A percentile compares a stretch with the other conserved stretches of the same genome.
These are phyloP conservation scores for Mycena vitilis DNA, from an alignment of 768 basidiomycete species.

Conservation along the genomic window DNA sequence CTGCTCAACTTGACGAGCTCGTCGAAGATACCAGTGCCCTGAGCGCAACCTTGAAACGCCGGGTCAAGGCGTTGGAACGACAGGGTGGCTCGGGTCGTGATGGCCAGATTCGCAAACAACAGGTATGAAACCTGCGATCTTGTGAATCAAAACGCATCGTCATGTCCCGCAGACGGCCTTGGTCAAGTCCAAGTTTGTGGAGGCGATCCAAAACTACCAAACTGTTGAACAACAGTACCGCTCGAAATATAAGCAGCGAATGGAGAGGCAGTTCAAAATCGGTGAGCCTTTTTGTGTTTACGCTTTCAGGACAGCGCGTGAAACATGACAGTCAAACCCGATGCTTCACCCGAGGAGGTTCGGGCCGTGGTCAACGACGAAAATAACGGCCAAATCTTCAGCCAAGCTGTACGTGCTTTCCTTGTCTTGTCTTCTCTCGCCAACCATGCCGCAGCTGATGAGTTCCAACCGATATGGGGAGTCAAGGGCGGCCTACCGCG, in stretches of 20 bases:
- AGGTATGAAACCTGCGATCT: slow-evolving; percentile 55
- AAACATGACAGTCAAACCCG: slow-evolving; percentile 78
- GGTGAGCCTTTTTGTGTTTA: slow-evolving; percentile 54
- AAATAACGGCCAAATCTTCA: slow-evolving; percentile 87
- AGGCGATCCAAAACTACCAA: slow-evolving; percentile 88
- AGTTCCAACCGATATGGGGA: slow-evolving; percentile 92
- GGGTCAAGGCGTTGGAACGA: slow-evolving; percentile 78
- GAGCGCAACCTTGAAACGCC: slow-evolving; percentile 74
- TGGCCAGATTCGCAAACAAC: slow-evolving; percentile 81
- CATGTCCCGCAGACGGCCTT: slow-evolving; percentile 59
- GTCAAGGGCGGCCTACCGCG: slow-evolving; percentile 90
- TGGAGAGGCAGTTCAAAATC: slow-evolving; percentile 90
- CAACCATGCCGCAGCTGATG: slow-evolving; percentile 68
- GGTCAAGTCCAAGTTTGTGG: slow-evolving; percentile 83
- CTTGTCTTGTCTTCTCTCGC: not conserved
- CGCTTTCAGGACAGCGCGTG: slow-evolving; percentile 2
- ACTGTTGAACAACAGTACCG: slow-evolving; percentile 85
- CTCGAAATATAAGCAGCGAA: slow-evolving; percentile 79
- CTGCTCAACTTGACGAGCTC: slow-evolving; percentile 73
- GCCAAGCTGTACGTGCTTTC: slow-evolving; percentile 74
- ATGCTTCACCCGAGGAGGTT: slow-evolving; percentile 91
- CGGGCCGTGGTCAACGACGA: slow-evolving; percentile 88
- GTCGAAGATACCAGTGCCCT: slow-evolving; percentile 78
- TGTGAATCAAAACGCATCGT: not conserved
- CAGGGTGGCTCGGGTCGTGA: slow-evolving; percentile 75